A percentile compares a stretch with the other conserved stretches of the same genome.
These are phyloP conservation scores for Aristolochia fimbriata DNA, from an alignment of 164 flowering plant genomes.

Conservation along the genomic window DNA sequence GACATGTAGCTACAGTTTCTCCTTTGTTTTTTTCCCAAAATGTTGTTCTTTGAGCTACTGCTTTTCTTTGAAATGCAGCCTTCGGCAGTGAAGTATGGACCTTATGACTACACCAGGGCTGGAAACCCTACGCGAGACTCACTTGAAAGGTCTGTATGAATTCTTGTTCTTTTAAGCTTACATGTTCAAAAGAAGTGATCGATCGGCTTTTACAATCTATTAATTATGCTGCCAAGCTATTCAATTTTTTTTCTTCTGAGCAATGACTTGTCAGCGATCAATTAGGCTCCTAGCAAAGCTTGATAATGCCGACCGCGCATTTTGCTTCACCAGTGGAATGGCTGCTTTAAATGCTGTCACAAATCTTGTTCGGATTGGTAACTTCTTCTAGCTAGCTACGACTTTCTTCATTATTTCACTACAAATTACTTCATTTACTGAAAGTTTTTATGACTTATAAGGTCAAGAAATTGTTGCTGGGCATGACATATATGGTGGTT, in stretches of 20 bases:
- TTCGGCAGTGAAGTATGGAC: conserved; percentile 69
- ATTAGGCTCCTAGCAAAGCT: conserved; percentile 79
- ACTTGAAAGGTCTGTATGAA: conserved; percentile 55
- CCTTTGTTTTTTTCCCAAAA: too few relatives aligned
- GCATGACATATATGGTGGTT: conserved; percentile 97
- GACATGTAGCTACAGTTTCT: too few relatives aligned
- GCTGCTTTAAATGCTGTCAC: conserved; percentile 87
- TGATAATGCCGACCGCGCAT: conserved; percentile 87
- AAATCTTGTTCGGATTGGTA: conserved; percentile 78
- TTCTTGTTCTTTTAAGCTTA: background rate
- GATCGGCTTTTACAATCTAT: conserved; percentile 1
- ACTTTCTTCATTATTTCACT: too few relatives aligned
- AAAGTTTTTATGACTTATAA: conserved; percentile 11
- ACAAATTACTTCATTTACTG: conserved; percentile 1
- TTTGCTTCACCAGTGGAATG: conserved; percentile 99
- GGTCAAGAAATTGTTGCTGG: conserved; percentile 97
- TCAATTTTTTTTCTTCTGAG: background rate
- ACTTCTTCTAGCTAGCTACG: too few relatives aligned
- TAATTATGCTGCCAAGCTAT: background rate
- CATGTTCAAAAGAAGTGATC: background rate
- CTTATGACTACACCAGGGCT: conserved; percentile 97
- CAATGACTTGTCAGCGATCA: conserved; percentile 3
- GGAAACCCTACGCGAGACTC: conserved; percentile 93
- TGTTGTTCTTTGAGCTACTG: too few relatives aligned
- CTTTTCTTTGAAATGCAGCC: conserved; percentile 36